A percentile compares a stretch with the other conserved stretches of the same genome.
Conservation (phyloP, 2,329 filamentous ascomycete species). For the Emergomyces pasteurianus region DNA sequence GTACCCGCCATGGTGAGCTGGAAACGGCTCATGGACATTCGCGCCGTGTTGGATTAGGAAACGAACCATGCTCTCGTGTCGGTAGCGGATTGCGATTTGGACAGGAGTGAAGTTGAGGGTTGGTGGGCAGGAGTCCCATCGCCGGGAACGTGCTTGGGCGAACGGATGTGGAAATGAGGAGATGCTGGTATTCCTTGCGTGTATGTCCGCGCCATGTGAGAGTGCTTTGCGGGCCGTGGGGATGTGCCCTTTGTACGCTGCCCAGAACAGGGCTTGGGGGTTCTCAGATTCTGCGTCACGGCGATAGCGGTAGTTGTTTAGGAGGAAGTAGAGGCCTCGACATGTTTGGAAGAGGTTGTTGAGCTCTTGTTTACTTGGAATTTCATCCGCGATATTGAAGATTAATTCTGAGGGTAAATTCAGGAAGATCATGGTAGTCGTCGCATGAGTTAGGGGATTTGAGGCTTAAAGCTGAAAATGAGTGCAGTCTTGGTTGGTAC, state of each 20-base stretch:
- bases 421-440: neutral
- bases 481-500: neutral
- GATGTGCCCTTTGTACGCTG: neutral
- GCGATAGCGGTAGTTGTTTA: slow-evolving; percentile 1
- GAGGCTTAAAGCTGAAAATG: neutral
- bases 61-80: slow-evolving; percentile 15
- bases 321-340: neutral
- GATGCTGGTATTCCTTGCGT: neutral
- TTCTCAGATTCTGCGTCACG: neutral
- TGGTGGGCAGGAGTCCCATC: neutral
- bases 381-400: neutral
- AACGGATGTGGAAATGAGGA: no score
- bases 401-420: slow-evolving; percentile 1
- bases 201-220: neutral
- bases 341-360: slow-evolving; percentile 4
- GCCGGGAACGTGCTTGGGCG: neutral
- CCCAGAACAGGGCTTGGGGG: slow-evolving; percentile 1
- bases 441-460: neutral
- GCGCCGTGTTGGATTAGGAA: slow-evolving; percentile 17
- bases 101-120: slow-evolving; percentile 9
- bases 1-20: neutral
- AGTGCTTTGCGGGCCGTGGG: neutral
- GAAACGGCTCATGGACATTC: neutral
- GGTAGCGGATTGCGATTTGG: slow-evolving; percentile 15
- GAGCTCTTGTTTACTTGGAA: neutral